Evolutionary conservation across 2,329 filamentous ascomycete genomes (phyloP), one percentile per base, ranked within the genome.

Genomic region (Pestalotiopsis sp.): DNA sequence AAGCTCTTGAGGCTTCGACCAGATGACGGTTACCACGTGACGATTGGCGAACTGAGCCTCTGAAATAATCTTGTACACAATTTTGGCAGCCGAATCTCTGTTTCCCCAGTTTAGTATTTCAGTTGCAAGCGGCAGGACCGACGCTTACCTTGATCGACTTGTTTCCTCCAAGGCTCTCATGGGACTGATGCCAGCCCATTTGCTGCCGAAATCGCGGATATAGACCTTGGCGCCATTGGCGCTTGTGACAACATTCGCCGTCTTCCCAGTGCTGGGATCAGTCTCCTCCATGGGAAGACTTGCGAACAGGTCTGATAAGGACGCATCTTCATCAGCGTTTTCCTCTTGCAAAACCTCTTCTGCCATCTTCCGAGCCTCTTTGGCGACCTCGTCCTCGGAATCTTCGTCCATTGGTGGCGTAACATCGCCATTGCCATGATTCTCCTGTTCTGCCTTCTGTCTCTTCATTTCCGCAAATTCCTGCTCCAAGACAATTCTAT

Each of bases 81-180:
- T 80, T 73, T 87, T 91, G 38, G 87, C 92, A 3, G 86, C 85
- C 1, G 91, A 83, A 76, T 97, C 94, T 80, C 93, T 92, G 71
- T 5, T 38, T 27, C 68, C 73, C 67, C 23, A 70, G 45, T 36
- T 23, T n/a, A 20, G 45, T 27, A 9, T 39, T 9, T 13, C 11
- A 27, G 13, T 4, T 17, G 6, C 6, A 27, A 59, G 6, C 25
- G 12, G 5, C 36, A 12, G 39, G 36, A 20, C 3, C 27, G 4
- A 12, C 38, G 9, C 65, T 69, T 79, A 92, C 91, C 91, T 91
- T 71, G 94, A 89, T 74, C 92, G 91, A 78, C 95, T 97, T n/a
- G 93, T 89, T 78, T 98, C 95, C 78, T 98, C 94, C 13, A 98
- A 82, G 36, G 93, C 86, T 72, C 92, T 87, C 70, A 90, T 88